Evolutionary conservation across 257 asterid genomes (phyloP).

Genomic region (Linaria vulgaris): DNA sequence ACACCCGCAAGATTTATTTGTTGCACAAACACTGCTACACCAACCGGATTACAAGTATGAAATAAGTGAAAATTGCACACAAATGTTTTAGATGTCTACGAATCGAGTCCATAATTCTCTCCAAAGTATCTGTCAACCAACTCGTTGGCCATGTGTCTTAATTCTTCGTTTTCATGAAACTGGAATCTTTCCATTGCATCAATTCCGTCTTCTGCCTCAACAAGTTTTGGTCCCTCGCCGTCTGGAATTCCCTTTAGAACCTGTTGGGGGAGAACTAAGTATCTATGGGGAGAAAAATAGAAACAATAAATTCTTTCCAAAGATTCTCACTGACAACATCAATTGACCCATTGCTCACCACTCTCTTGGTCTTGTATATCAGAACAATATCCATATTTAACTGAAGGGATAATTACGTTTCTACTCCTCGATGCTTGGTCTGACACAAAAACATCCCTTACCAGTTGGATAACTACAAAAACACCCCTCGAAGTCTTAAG

Average conservation of each 20-base stretch:
- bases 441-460: no score
- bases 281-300: background rate
- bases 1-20: no score
- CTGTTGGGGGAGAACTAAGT: slow-evolving; percentile 30
- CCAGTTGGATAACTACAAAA: no score
- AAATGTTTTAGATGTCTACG: slow-evolving; percentile 1
- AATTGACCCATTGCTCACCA: no score
- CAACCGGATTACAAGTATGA: no score
- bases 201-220: slow-evolving; percentile 88
- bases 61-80: no score
- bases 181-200: slow-evolving; percentile 96
- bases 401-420: no score
- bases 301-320: background rate
- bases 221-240: slow-evolving; percentile 76
- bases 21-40: no score
- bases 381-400: no score
- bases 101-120: slow-evolving; percentile 73
- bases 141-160: slow-evolving; percentile 79
- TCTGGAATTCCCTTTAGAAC: slow-evolving; percentile 91
- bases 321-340: background rate
- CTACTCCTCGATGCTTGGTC: no score
- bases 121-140: slow-evolving; percentile 84
- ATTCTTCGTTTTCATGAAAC: slow-evolving; percentile 83
- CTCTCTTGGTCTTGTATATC: no score
- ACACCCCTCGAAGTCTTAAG: no score